phyloP scores from a whole-genome alignment of 2,329 filamentous ascomycete genomes.

The Didymella exigua region DNA sequence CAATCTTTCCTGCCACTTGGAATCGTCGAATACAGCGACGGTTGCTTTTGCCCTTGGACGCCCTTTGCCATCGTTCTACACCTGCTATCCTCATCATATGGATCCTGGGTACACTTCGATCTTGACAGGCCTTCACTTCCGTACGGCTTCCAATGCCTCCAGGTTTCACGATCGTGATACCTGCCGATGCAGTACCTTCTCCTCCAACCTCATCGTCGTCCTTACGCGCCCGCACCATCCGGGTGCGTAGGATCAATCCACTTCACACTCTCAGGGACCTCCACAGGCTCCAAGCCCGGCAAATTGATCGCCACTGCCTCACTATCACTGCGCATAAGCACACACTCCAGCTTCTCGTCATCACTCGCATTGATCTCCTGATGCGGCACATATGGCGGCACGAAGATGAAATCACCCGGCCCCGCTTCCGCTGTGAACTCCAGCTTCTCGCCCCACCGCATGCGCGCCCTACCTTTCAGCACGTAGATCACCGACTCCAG shows the following conservation, averaged over 20 bases:
- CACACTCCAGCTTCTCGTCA: conserved; percentile 17
- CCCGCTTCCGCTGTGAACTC: conserved; percentile 16
- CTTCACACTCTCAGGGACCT: conserved; percentile 6
- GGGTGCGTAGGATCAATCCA: conserved; percentile 20
- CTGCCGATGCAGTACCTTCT: too few relatives aligned
- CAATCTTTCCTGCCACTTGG: too few relatives aligned
- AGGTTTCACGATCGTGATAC: too few relatives aligned
- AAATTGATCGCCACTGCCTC: conserved; percentile 17
- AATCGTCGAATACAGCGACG: too few relatives aligned
- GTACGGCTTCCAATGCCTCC: too few relatives aligned
- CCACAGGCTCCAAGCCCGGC: conserved; percentile 2
- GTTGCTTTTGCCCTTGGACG: too few relatives aligned
- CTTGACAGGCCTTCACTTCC: too few relatives aligned
- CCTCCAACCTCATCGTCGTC: too few relatives aligned
- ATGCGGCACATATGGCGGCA: conserved; percentile 17
- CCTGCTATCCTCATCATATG: too few relatives aligned
- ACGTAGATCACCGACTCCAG: conserved; percentile 15
- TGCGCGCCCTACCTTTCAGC: conserved; percentile 12
- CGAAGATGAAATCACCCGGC: conserved; percentile 17
- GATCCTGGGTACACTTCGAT: too few relatives aligned
- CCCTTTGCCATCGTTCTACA: too few relatives aligned
- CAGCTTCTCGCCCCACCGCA: conserved; percentile 17
- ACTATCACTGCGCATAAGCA: conserved; percentile 15
- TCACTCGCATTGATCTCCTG: conserved; percentile 20
- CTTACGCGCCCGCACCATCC: conserved; percentile 11